A percentile compares a stretch with the other conserved stretches of the same genome.
These are phyloP conservation scores for Citrus australasica DNA, from an alignment of 345 rosid genomes.

Conservation along the genomic window DNA sequence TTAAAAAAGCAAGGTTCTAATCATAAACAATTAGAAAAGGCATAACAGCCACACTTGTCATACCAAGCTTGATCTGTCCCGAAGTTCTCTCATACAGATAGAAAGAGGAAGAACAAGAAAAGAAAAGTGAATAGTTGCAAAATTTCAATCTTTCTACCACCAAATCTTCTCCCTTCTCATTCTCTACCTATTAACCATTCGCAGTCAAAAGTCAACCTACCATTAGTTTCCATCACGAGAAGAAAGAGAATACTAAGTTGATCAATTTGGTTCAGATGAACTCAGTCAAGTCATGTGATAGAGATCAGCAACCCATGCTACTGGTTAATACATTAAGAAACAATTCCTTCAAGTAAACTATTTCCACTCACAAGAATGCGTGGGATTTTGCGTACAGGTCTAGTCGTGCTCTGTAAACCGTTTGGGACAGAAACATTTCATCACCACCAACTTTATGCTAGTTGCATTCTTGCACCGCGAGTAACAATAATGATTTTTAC, in stretches of 20 bases:
- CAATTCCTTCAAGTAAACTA: not conserved
- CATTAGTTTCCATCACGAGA: not conserved
- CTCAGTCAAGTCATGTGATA: not conserved
- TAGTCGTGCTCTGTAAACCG: not conserved
- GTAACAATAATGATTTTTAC: not conserved
- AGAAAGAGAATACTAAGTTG: not conserved
- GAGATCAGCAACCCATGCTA: too few species aligned
- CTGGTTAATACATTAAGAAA: not conserved
- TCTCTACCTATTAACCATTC: not conserved
- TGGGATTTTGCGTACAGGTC: not conserved
- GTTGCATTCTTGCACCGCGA: not conserved
- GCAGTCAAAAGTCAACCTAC: not conserved
- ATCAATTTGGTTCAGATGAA: not conserved
- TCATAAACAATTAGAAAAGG: not conserved
- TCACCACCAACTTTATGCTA: not conserved
- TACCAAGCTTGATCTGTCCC: not conserved
- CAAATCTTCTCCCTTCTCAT: not conserved
- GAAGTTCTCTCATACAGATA: not conserved
- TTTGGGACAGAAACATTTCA: not conserved
- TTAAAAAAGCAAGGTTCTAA: not conserved
- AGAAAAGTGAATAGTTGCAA: not conserved
- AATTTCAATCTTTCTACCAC: not conserved
- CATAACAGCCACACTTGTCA: not conserved
- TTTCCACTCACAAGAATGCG: not conserved
- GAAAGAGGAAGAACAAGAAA: not conserved